Base-by-base conservation (phyloP, 441 rosid genomes). In the Adansonia rubrostipa region DNA sequence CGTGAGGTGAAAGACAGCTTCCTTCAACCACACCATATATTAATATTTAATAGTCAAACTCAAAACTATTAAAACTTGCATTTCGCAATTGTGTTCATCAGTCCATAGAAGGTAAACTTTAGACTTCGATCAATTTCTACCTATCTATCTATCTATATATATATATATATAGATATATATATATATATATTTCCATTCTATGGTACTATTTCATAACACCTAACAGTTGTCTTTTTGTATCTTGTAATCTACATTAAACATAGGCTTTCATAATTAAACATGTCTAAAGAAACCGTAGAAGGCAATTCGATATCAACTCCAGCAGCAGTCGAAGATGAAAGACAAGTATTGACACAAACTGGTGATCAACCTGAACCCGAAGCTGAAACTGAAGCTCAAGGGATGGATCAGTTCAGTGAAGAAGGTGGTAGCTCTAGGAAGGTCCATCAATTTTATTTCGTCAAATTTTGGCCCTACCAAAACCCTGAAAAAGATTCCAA, bases 371-470 rank as follows among this genome's bases (percentile, higher is more conserved):
- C 14, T 50, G 15, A 50, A 50, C 15, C 15, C 3, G 40, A 36
- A 36, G 40, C 40, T 36, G 40, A 36, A 36, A 24, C 28, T 24
- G 28, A 24, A 24, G 28, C 28, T 24, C 28, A 24, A 24, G 28
- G 28, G 28, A 24, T 24, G 28, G 28, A 24, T 24, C 28, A 24
- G 17, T 33, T 33, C 67, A 63, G 36, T 40, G 48, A 45, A 15
- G 48, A 64, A 19, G 47, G 72, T 9, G 54, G 28, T 24, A 24
- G 24, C 6, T 42, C 51, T n/a, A 42, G 22, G 51, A 42, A 66
- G 71, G 70, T 66, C 71, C 71, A 42, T 17, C 28, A 66, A 19
- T 66, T 66, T 15, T 66, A 66, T n/a, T 66, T 66, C 9, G 51
- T 45, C 72, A 67, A 45, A 19, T 67, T 45, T 19, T 67, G 72